Base-by-base conservation (phyloP, 352 stramenopile genomes). In the Phytopythium mirpurense region DNA sequence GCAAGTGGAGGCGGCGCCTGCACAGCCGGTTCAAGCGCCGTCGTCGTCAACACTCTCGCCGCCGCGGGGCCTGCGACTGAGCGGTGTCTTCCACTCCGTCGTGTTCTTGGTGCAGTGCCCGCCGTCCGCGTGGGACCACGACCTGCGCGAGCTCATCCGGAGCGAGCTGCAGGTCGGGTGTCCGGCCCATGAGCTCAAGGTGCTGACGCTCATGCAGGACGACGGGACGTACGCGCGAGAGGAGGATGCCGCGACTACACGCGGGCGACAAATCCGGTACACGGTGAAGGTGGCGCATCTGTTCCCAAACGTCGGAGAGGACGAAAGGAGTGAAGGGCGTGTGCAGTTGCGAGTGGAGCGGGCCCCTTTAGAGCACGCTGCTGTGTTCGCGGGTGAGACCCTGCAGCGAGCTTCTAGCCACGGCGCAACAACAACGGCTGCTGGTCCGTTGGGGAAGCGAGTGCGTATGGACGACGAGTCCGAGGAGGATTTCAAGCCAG, bases 301-400 rank as follows among this genome's bases (percentile, higher is more conserved):
- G 19, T 48, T 48, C n/a, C 2, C 10, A 2, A 1, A 8, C 1
- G 7, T 14, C 18, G 23, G 19, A 19, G 14, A 26, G 9, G 26
- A 23, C 0, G n/a, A 16, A n/a, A 11, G 37, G n/a, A 26, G 6
- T 12, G 18, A 37, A 4, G 15, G 31, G 7, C 31, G 46, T 19
- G 46, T 52, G 12, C 46, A 52, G 14, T 52, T 52, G 23, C 31
- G 31, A 16, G 19, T 47, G 7, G 10, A 56, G 23, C 10, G 6
- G 16, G 12, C 11, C 8, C 24, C 3, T 31, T 9, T 16, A 0
- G 11, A 56, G 16, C 21, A n/a, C 6, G 14, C 38, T 27, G 36
- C 15, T 41, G 38, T 19, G 4, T 2, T 19, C 8, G n/a, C 10
- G 8, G n/a, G 24, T 21, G 37, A 26, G 16, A 0, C 37, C 8